Conservation (phyloP, 805 yeast genomes). For the Metschnikowia henanensis region DNA sequence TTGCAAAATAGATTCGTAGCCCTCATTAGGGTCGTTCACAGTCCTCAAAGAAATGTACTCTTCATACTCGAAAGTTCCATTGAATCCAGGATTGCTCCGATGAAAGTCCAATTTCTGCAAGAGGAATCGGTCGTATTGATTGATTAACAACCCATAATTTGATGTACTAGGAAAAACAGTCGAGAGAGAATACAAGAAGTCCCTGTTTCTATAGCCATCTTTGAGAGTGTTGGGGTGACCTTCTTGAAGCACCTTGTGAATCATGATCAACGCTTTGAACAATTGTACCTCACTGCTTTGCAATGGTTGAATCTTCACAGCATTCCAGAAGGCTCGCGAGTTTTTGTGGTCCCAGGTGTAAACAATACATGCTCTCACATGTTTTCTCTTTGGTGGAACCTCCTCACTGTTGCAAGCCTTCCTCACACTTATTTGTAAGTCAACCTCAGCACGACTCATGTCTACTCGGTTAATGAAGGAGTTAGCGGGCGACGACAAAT, state of each 20-base stretch:
- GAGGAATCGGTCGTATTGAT: conserved; percentile 71
- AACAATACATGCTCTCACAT: conserved; percentile 92
- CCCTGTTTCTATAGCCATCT: conserved; percentile 77
- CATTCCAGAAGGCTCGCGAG: conserved; percentile 82
- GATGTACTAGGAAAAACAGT: conserved; percentile 48
- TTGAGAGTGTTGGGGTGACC: conserved; percentile 87
- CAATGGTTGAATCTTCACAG: conserved; percentile 74
- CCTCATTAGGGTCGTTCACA: conserved; percentile 93
- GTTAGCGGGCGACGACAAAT: conserved; percentile 8
- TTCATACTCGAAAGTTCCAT: conserved; percentile 94
- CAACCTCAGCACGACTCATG: conserved; percentile 49
- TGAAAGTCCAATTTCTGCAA: conserved; percentile 80
- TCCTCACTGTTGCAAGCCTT: conserved; percentile 89
- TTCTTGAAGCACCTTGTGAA: conserved; percentile 94
- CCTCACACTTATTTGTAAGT: conserved; percentile 54
- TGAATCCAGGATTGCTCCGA: conserved; percentile 81
- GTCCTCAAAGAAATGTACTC: conserved; percentile 87
- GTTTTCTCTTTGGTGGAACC: conserved; percentile 93
- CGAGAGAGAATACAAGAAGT: conserved; percentile 75
- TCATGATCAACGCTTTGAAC: conserved; percentile 80
- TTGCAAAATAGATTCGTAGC: conserved; percentile 85
- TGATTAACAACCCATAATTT: conserved; percentile 70
- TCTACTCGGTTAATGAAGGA: not conserved
- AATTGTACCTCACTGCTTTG: conserved; percentile 80
- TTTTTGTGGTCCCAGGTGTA: conserved; percentile 95